Conservation (phyloP, 495 filamentous ascomycete species). For the Xylaria grammica region DNA sequence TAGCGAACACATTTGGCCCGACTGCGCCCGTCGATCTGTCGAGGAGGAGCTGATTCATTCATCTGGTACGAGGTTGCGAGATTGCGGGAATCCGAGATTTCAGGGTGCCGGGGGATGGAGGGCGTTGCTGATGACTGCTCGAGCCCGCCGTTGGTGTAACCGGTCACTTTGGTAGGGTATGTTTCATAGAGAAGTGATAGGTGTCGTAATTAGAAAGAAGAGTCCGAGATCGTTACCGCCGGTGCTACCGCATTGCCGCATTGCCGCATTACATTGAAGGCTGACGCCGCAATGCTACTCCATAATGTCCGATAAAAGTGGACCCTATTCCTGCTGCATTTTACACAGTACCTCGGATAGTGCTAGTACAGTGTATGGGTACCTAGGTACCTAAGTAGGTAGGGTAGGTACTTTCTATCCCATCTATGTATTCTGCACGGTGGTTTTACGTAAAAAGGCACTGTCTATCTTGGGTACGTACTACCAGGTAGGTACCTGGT, state of each 20-base stretch:
- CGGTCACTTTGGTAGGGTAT: not conserved
- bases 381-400: no score
- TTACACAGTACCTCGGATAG: no score
- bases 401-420: no score
- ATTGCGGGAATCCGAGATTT: not conserved
- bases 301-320: not conserved
- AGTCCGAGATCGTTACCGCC: no score
- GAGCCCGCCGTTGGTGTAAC: no score
- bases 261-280: not conserved
- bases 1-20: slow-evolving; percentile 63
- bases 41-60: slow-evolving; percentile 82
- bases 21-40: slow-evolving; percentile 71
- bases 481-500: no score
- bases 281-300: slow-evolving; percentile 4
- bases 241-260: not conserved
- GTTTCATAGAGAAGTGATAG: no score
- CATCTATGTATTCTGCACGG: no score
- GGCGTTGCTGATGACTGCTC: not conserved
- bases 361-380: no score
- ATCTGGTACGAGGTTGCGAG: slow-evolving; percentile 42
- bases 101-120: not conserved
- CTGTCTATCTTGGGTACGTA: no score
- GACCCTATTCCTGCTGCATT: not conserved
- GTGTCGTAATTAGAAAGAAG: no score
- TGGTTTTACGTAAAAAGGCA: no score